Evolutionary conservation across 306 rosid species (phyloP), one percentile per base, ranked within the genome.

Genomic region (Vigna radiata): DNA sequence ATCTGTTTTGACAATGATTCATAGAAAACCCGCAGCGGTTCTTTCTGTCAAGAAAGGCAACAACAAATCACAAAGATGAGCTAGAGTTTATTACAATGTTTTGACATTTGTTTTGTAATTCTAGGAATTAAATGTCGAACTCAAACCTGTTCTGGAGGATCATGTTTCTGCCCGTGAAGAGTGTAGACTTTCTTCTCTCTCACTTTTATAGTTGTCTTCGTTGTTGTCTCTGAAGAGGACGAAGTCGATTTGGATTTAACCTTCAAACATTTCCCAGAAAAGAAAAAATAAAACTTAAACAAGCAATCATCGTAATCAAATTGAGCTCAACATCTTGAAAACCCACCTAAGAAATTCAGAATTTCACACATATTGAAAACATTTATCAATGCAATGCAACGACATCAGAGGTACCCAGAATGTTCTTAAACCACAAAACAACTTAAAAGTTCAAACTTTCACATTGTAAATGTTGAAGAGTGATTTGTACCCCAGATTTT

Each of bases 1-100:
- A 90, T 95, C 85, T 95, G 98, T 80, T 92, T 74, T 23, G 96
- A 95, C 79, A 95, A 84, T 50, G 98, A 92, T 78, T 90, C 93
- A 0, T 91, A 91, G 87, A 93, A 93, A 77, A 91, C 83, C 88
- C 98, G 81, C 81, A 92, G 77, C 33, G 98, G 97, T 64, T 93
- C 98, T 89, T 94, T 95, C 97, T 95, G 97, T 76, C 68, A 85
- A 82, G 6, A 83, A 65, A 33, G 84, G 67, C n/a, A 27, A 59
- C 7, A 31, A 70, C 65, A 77, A 50, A 61, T 7, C 69, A 78
- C 60, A 82, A 70, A 64, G 54, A 61, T 82, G 43, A 69, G 77
- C 39, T 14, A 25, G 25, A 73, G 17, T 47, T 55, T 16, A 75
- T 79, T 15, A 41, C 70, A 29, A 69, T 49, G 64, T 17, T 49